These are phyloP conservation scores for Sesbania bispinosa DNA, from an alignment of 306 rosid genomes.

Conservation along the genomic window DNA sequence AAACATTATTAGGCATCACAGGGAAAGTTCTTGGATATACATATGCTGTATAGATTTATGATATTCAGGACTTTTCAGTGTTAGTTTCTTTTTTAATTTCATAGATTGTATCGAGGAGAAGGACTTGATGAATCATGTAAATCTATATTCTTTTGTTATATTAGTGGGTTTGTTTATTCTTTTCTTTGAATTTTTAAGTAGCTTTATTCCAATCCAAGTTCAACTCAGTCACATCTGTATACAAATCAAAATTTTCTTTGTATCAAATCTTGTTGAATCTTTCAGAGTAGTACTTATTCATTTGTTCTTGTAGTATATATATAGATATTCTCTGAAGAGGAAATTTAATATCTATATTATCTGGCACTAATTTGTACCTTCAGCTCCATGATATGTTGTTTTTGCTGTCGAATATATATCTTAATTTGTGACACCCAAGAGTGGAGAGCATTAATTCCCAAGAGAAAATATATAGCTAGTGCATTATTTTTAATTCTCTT, in stretches of 20 bases:
- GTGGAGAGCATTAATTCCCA: conserved; percentile 40
- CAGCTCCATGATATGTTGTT: neutral
- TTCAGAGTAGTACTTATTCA: neutral
- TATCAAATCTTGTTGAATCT: neutral
- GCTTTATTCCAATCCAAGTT: neutral
- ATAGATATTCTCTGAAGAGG: neutral
- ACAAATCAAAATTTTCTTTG: neutral
- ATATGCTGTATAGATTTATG: conserved; percentile 43
- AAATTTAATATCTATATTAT: neutral
- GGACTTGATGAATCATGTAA: conserved; percentile 41
- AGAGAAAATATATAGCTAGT: conserved; percentile 17
- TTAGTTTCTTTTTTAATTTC: conserved; percentile 19
- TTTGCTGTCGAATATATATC: conserved; percentile 30
- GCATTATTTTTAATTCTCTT: neutral
- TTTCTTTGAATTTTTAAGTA: neutral
- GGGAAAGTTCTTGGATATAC: conserved; percentile 34
- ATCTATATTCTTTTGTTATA: conserved; percentile 50
- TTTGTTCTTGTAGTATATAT: neutral
- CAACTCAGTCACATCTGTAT: neutral
- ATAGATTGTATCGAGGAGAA: conserved; percentile 33
- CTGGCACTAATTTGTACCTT: neutral
- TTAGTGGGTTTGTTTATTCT: conserved; percentile 39
- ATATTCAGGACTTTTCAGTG: conserved; percentile 34
- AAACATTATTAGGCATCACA: conserved; percentile 23
- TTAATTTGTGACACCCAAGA: conserved; percentile 39